Percentiles rank a stretch among this genome's conserved stretches.
Conservation (phyloP, 148 eudicot genomes). For the Fallopia convolvulus region DNA sequence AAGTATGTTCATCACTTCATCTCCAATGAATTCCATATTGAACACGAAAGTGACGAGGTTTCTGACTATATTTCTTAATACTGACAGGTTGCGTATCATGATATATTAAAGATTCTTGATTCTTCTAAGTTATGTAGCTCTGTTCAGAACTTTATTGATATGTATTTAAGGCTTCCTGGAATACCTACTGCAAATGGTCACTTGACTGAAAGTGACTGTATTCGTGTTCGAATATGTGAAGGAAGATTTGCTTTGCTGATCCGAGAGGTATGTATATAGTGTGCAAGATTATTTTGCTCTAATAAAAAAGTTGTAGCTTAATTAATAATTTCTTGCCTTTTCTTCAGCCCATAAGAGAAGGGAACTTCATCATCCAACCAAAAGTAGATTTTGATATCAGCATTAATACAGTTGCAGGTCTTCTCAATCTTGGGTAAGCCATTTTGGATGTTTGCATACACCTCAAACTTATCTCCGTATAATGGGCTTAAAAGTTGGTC, state of each 20-base stretch:
- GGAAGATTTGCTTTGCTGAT: conserved; percentile 95
- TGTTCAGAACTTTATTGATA: conserved; percentile 84
- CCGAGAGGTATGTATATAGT: conserved; percentile 61
- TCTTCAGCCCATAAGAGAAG: conserved; percentile 89
- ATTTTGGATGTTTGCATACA: neutral
- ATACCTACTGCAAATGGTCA: conserved; percentile 66
- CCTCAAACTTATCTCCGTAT: neutral
- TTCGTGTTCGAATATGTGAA: conserved; percentile 93
- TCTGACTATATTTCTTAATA: neutral
- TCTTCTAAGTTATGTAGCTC: conserved; percentile 83
- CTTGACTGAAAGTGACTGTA: conserved; percentile 87
- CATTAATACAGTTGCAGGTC: conserved; percentile 88
- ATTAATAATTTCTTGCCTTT: neutral
- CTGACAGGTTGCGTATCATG: conserved; percentile 72
- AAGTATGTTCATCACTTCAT: conserved; percentile 46
- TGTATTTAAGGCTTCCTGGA: conserved; percentile 83
- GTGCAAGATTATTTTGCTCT: neutral
- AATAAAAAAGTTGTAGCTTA: neutral
- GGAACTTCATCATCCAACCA: conserved; percentile 91
- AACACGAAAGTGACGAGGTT: neutral
- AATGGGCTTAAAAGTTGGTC: neutral
- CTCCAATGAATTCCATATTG: conserved; percentile 7
- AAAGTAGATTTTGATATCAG: conserved; percentile 99
- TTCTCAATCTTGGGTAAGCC: conserved; percentile 91
- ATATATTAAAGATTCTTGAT: conserved; percentile 74